Evolutionary conservation across 495 filamentous ascomycete genomes (phyloP).

Genomic region (Aspergillus egyptiacus): DNA sequence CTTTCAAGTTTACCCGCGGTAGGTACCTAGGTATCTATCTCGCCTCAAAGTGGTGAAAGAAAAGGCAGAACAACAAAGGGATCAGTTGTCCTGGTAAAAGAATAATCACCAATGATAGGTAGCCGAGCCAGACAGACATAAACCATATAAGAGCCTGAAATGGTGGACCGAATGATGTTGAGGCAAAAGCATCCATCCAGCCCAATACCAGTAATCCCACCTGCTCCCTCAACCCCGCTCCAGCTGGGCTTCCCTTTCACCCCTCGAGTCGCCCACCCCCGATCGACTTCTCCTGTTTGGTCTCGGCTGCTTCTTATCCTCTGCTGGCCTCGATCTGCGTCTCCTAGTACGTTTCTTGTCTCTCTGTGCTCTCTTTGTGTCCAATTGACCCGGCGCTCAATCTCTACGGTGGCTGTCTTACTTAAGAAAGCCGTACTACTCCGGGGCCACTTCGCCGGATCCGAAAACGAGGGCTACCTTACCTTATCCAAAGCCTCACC

Average conservation of each 20-base stretch:
- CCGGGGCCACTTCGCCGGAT: slow-evolving; percentile 1
- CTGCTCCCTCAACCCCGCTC: background rate
- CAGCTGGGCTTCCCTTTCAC: background rate
- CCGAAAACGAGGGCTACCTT: background rate
- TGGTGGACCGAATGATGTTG: slow-evolving; percentile 4
- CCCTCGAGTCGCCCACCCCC: background rate
- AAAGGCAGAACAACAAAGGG: background rate
- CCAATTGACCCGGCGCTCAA: slow-evolving; percentile 13
- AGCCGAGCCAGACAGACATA: too few species aligned
- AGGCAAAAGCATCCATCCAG: slow-evolving; percentile 5
- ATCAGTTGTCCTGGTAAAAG: too few species aligned
- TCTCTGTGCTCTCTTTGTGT: background rate
- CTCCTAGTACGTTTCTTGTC: background rate
- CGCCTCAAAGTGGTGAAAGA: background rate
- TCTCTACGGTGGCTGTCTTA: background rate
- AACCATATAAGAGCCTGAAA: too few species aligned
- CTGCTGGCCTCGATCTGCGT: background rate
- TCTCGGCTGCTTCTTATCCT: background rate
- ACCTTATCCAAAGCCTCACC: slow-evolving; percentile 11
- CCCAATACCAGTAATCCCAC: background rate
- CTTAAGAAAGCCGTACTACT: slow-evolving; percentile 1
- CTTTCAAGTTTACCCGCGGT: too few species aligned
- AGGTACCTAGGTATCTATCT: too few species aligned
- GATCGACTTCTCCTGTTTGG: slow-evolving; percentile 1
- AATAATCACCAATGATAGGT: slow-evolving; percentile 1